Base-by-base conservation (phyloP, 2,329 filamentous ascomycete species). In the Taxawa tesnikishii region DNA sequence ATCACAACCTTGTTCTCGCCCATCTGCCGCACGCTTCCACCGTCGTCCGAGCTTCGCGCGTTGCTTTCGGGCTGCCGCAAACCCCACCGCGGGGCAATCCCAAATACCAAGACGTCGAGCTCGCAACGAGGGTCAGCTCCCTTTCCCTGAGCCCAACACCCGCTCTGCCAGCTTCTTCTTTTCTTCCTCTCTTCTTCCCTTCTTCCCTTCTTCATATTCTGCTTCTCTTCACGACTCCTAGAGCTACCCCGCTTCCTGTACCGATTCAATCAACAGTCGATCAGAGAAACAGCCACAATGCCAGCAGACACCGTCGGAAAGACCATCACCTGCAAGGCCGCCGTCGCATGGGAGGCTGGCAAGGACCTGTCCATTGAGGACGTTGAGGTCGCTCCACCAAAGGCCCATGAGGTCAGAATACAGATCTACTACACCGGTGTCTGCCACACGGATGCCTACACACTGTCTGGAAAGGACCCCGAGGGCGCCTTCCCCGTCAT, bases 361-460 rank as follows among this genome's bases (percentile, higher is more conserved):
- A 83, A 94, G 66, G 79, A 83, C 46, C 73, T 98, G 43, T 75
- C 69, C 49, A 72, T 96, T 46, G 90, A 98, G 65, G 83, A 93
- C 47, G 70, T 98, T 50, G 87, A 96, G 65, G 90, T 98, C 44
- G 75, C 70, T 32, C 81, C 88, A 41, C 90, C 90, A 38, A 77
- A 71, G 62, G 87, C 88, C 40, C 75, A 93, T 63, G 90, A 98
- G 67, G 90, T 98, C 54, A 83, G 90, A 50, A 94, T 98, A 55
- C 67, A 96, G 68, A 83, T 96, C 57, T 79, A 88, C 70, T 92
- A 94, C 69, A 98, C 90, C 33, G 90, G 90, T 62, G 90, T 98
- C 56, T 98, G 90, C 70, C 90, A 98, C 67, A 98, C 88, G 80
- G 84, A 93, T 70, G 84, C 90, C 52, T 94, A 93, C 71, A 92